A percentile compares a stretch with the other conserved stretches of the same genome.
phyloP scores from a whole-genome alignment of 129 eudicot species.

The Arctium lappa region DNA sequence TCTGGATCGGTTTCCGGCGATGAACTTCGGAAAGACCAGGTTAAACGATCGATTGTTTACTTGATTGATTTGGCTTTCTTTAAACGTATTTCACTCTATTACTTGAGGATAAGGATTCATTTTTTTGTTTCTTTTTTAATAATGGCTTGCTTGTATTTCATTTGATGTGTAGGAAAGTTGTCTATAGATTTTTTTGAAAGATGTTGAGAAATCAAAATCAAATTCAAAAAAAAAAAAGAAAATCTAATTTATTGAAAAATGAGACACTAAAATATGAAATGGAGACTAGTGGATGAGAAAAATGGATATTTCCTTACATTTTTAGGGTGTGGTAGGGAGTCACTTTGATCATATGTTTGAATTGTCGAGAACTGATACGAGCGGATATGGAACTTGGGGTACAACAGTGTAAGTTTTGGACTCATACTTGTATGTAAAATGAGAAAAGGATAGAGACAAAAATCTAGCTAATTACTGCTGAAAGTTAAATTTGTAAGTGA shows the following conservation, averaged over 20 bases:
- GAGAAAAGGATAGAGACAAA: constrained; percentile 8
- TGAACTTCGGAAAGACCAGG: constrained; percentile 69
- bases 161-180: background rate
- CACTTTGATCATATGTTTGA: background rate
- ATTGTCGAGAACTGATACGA: background rate
- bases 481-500: background rate
- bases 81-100: background rate
- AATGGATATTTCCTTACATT: constrained; percentile 12
- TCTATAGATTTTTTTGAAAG: background rate
- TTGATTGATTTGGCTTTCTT: background rate
- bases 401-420: constrained; percentile 15
- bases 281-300: constrained; percentile 17
- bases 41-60: constrained; percentile 6
- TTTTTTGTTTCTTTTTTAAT: background rate
- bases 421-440: background rate
- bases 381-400: constrained; percentile 12
- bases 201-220: background rate
- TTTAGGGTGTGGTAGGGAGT: constrained; percentile 18
- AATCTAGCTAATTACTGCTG: background rate
- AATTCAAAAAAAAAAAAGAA: background rate
- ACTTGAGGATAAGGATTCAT: background rate
- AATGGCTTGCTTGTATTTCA: background rate
- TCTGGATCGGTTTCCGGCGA: constrained; percentile 53
- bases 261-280: constrained; percentile 13
- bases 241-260: background rate